A percentile compares a stretch with the other conserved stretches of the same genome.
Evolutionary conservation across 1,139 yeast species (phyloP).

Genomic region (Geotrichum phurueaensis): DNA sequence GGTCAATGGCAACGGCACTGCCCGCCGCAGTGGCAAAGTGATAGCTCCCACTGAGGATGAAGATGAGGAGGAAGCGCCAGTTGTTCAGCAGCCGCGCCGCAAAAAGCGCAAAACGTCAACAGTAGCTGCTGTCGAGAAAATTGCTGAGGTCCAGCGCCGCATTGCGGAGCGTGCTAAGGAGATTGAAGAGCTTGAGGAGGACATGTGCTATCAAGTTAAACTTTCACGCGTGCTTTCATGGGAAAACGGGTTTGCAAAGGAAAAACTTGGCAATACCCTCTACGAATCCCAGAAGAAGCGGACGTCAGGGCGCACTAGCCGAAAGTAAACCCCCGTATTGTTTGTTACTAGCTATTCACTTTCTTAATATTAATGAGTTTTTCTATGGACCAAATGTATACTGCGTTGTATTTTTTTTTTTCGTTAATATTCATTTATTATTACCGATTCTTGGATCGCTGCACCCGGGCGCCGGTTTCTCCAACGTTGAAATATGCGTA

Average conservation of each 20-base stretch:
- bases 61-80: not conserved
- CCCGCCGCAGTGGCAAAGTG: not conserved
- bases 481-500: not conserved
- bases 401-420: not conserved
- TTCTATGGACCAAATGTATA: not conserved
- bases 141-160: not conserved
- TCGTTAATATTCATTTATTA: not conserved
- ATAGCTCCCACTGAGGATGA: constrained; percentile 4
- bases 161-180: not conserved
- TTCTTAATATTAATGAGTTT: not conserved
- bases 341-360: not conserved
- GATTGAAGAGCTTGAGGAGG: constrained; percentile 1
- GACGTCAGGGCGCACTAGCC: not conserved
- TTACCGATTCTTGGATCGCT: not conserved
- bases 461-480: not conserved
- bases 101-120: constrained; percentile 8
- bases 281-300: constrained; percentile 2
- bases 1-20: not conserved
- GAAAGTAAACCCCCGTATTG: not conserved
- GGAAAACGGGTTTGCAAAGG: constrained; percentile 18
- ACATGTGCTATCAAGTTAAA: constrained; percentile 7
- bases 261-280: constrained; percentile 9
- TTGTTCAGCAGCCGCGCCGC: not conserved
- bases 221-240: constrained; percentile 16
- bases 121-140: not conserved